Percentiles rank a stretch among this genome's conserved stretches.
phyloP scores from a whole-genome alignment of 306 rosid species.

The Ziziphus jujuba region DNA sequence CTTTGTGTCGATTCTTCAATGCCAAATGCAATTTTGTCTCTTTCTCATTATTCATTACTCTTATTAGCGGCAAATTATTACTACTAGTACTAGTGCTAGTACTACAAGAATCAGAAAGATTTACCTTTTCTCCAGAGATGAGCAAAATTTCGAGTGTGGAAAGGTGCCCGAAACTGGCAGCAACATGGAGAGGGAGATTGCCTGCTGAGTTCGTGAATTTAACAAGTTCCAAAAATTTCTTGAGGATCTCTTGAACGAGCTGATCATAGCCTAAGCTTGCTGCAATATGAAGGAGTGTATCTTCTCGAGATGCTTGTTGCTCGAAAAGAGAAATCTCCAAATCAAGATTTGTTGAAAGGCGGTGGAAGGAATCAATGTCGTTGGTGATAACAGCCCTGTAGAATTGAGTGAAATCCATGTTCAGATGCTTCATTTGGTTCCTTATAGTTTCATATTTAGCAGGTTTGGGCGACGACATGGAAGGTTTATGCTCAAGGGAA shows the following conservation, averaged over 20 bases:
- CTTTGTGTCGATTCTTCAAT: background rate
- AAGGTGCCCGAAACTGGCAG: background rate
- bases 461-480: too few species aligned
- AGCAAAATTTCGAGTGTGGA: background rate
- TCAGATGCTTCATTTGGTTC: too few species aligned
- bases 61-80: background rate
- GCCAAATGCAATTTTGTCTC: slow-evolving; percentile 36
- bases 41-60: slow-evolving; percentile 4
- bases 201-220: background rate
- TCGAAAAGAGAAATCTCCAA: background rate
- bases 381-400: background rate
- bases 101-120: background rate
- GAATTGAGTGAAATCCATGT: background rate
- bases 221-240: background rate
- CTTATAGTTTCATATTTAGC: too few species aligned
- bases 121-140: background rate
- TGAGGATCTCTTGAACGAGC: background rate
- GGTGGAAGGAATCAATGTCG: background rate
- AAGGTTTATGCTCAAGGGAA: too few species aligned
- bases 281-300: slow-evolving; percentile 32
- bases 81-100: background rate
- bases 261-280: background rate
- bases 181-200: slow-evolving; percentile 31
- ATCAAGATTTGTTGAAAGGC: background rate
- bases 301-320: slow-evolving; percentile 4